Conservation (phyloP, 768 basidiomycete species). For the Agrocybe praecox region DNA sequence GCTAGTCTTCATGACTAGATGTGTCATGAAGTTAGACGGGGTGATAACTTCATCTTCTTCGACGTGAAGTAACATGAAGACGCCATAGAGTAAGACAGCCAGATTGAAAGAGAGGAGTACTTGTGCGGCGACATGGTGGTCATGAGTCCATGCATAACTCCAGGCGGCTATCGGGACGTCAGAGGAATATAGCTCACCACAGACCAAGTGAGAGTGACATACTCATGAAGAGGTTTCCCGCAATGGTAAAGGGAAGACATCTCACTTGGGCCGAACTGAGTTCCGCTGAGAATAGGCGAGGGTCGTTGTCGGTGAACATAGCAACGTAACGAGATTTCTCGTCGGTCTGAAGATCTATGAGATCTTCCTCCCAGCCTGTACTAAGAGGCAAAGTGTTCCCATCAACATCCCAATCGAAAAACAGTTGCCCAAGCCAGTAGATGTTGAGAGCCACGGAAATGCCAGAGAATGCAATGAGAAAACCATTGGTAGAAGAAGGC, state of each 20-base stretch:
- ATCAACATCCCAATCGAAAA: conserved; percentile 14
- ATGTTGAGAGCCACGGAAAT: conserved; percentile 18
- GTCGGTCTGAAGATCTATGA: not conserved
- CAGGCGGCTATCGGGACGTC: conserved; percentile 27
- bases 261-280: conserved; percentile 21
- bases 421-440: conserved; percentile 18
- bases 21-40: conserved; percentile 31
- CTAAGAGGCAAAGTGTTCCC: conserved; percentile 12
- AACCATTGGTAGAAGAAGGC: conserved; percentile 15
- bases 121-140: conserved; percentile 18
- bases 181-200: not conserved
- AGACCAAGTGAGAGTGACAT: conserved; percentile 5
- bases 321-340: not conserved
- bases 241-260: conserved; percentile 22
- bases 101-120: conserved; percentile 30
- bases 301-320: not conserved
- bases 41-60: conserved; percentile 22
- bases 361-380: conserved; percentile 10
- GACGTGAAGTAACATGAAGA: conserved; percentile 30
- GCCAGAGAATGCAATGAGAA: conserved; percentile 13
- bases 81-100: conserved; percentile 35
- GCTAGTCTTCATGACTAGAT: conserved; percentile 43
- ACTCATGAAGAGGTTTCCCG: conserved; percentile 24
- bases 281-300: conserved; percentile 4
- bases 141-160: conserved; percentile 19